Evolutionary conservation across 805 yeast species (phyloP), one percentile per base, ranked within the genome.

Genomic region (Limtongia smithiae): DNA sequence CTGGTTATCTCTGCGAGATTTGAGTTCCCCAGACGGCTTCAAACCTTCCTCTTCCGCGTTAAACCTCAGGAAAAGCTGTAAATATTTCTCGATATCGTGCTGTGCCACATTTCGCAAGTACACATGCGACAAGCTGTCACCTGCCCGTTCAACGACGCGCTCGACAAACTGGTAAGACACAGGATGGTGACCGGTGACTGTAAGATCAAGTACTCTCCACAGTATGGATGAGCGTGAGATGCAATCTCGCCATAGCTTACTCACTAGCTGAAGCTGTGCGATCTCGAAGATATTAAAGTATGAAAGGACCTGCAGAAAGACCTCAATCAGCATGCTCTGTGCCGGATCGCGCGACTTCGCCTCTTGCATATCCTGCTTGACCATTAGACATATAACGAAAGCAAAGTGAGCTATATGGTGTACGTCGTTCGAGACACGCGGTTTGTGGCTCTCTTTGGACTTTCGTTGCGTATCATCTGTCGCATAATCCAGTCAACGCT

Each of bases 201-300:
- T 33, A 11, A 41, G 32, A 41, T 41, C 45, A 17, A 41, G 11
- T 9, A 32, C 25, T 8, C 44, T 21, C 44, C 44, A 41, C 22
- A 41, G 31, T 22, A 33, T 38, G 4, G 44, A 32, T 31, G 44
- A 33, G 22, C 24, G 33, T n/a, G 15, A n/a, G 22, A 41, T 33
- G 34, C 34, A 41, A 33, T 41, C 45, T 32, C 38, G n/a, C 45
- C 45, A 41, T n/a, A 41, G 24, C 18, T 24, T 32, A 25, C 45
- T 41, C 15, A 41, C 45, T 17, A 30, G 15, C 25, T 32, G 38
- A 14, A 41, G 37, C 22, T 34, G 36, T 3, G 45, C 45, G 20
- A 41, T 41, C 32, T 41, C 45, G 25, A 41, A 41, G 4, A 24
- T 41, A 20, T 41, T 38, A 11, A 41, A 30, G 20, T 41, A 41